These are phyloP conservation scores for Talaromyces verruculosus DNA, from an alignment of 2,329 filamentous ascomycete genomes.

Conservation along the genomic window DNA sequence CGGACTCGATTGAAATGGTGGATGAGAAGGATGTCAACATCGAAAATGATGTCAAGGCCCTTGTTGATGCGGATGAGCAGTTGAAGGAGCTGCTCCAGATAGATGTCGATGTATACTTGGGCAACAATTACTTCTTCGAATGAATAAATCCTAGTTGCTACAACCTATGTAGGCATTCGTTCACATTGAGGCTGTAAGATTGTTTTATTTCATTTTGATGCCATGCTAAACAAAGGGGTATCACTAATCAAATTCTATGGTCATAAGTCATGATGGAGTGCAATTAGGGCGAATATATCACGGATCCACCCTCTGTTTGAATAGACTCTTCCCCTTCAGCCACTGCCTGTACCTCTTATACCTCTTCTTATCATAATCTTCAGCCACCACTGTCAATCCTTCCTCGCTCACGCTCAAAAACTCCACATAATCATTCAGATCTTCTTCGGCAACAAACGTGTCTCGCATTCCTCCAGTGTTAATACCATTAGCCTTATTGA, in stretches of 20 bases:
- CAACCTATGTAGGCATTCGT: background rate
- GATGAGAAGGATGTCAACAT: slow-evolving; percentile 32
- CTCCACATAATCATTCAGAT: slow-evolving; percentile 71
- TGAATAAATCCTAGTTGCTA: background rate
- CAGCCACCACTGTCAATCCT: slow-evolving; percentile 80
- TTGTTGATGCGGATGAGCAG: slow-evolving; percentile 39
- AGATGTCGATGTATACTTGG: slow-evolving; percentile 7
- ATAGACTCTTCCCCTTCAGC: slow-evolving; percentile 90
- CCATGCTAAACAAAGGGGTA: background rate
- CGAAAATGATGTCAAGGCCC: slow-evolving; percentile 34
- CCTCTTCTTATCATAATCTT: slow-evolving; percentile 85
- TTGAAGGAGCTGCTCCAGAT: slow-evolving; percentile 32
- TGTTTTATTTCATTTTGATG: background rate
- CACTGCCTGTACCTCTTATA: slow-evolving; percentile 97
- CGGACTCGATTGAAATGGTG: slow-evolving; percentile 27
- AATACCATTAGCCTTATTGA: slow-evolving; percentile 66
- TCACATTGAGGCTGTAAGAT: background rate
- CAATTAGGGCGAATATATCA: background rate
- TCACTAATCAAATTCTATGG: background rate
- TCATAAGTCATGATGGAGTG: background rate
- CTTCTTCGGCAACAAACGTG: slow-evolving; percentile 56
- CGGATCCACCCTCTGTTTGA: slow-evolving; percentile 72
- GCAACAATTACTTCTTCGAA: slow-evolving; percentile 24
- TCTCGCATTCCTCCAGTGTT: slow-evolving; percentile 44
- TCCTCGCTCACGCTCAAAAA: slow-evolving; percentile 76